Conservation (phyloP, 352 stramenopile species). For the Pythium vanterpoolii region DNA sequence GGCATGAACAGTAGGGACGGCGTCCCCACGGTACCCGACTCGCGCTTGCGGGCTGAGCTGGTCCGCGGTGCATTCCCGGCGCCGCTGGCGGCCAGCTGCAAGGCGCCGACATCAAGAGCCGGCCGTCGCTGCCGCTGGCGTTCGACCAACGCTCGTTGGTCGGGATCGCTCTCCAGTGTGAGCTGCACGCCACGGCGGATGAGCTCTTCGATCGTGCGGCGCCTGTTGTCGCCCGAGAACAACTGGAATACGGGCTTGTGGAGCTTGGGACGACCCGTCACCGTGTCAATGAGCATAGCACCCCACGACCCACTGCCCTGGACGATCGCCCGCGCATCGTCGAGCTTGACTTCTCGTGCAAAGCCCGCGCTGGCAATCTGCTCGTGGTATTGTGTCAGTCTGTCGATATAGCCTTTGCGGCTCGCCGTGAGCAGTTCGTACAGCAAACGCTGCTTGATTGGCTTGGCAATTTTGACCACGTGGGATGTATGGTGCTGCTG, state of each 20-base stretch:
- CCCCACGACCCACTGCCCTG: slow-evolving; percentile 48
- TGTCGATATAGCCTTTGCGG: slow-evolving; percentile 41
- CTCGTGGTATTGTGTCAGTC: slow-evolving; percentile 48
- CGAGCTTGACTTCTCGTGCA: slow-evolving; percentile 53
- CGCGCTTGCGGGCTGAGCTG: slow-evolving; percentile 23
- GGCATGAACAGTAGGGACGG: background rate
- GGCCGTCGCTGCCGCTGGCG: slow-evolving; percentile 38
- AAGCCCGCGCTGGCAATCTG: slow-evolving; percentile 48
- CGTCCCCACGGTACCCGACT: slow-evolving; percentile 7
- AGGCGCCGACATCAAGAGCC: slow-evolving; percentile 17
- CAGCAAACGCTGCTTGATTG: slow-evolving; percentile 59
- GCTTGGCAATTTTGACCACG: slow-evolving; percentile 69
- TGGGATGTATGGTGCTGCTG: slow-evolving; percentile 57
- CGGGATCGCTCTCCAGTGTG: slow-evolving; percentile 62
- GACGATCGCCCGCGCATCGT: slow-evolving; percentile 71
- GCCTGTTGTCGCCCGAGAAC: slow-evolving; percentile 33
- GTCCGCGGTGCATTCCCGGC: too few relatives aligned
- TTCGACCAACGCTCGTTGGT: slow-evolving; percentile 46
- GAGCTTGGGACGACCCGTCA: slow-evolving; percentile 13
- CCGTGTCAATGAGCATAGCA: slow-evolving; percentile 20
- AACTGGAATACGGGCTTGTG: slow-evolving; percentile 43
- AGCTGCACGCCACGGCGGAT: slow-evolving; percentile 57
- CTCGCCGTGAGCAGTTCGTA: slow-evolving; percentile 37
- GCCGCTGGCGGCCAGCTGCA: too few relatives aligned
- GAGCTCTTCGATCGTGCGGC: slow-evolving; percentile 51